Evolutionary conservation across 1,284 basidiomycete genomes (phyloP).

Genomic region (Malassezia psittaci): DNA sequence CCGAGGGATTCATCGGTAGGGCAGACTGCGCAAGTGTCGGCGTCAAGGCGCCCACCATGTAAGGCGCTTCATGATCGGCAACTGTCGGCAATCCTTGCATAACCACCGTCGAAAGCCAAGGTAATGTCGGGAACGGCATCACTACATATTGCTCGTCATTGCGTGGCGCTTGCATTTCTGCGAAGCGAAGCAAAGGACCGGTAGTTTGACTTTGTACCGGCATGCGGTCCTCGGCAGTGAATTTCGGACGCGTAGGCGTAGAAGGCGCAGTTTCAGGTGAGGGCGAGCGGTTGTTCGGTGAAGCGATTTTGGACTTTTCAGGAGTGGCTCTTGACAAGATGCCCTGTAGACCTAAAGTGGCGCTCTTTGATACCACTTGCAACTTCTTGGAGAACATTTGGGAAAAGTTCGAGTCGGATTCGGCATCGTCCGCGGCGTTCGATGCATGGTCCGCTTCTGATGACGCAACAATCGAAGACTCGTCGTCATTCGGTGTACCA

Average conservation of each 20-base stretch:
- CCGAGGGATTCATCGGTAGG: not conserved
- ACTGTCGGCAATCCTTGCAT: not conserved
- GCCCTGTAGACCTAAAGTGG: not conserved
- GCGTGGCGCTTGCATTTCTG: not conserved
- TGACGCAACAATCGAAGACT: slow-evolving; percentile 9
- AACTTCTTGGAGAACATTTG: not conserved
- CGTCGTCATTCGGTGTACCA: not conserved
- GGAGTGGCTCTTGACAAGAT: slow-evolving; percentile 1
- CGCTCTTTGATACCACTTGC: slow-evolving; percentile 9
- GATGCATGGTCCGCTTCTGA: not conserved
- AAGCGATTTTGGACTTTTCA: too few species aligned
- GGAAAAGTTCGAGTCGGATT: slow-evolving; percentile 3
- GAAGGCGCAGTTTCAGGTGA: not conserved
- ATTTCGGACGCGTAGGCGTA: not conserved
- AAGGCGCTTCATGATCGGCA: not conserved
- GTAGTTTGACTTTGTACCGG: not conserved
- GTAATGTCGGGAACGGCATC: slow-evolving; percentile 2
- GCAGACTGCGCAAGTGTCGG: slow-evolving; percentile 9
- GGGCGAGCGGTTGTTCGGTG: not conserved
- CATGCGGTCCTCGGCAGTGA: not conserved
- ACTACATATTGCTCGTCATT: not conserved
- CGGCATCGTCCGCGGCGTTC: not conserved
- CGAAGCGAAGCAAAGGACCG: slow-evolving; percentile 8
- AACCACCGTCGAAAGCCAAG: slow-evolving; percentile 4
- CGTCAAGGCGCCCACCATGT: slow-evolving; percentile 2